Percentiles rank a stretch among this genome's conserved stretches.
Evolutionary conservation across 2,329 filamentous ascomycete species (phyloP).

Genomic region (Colletotrichum limetticola): DNA sequence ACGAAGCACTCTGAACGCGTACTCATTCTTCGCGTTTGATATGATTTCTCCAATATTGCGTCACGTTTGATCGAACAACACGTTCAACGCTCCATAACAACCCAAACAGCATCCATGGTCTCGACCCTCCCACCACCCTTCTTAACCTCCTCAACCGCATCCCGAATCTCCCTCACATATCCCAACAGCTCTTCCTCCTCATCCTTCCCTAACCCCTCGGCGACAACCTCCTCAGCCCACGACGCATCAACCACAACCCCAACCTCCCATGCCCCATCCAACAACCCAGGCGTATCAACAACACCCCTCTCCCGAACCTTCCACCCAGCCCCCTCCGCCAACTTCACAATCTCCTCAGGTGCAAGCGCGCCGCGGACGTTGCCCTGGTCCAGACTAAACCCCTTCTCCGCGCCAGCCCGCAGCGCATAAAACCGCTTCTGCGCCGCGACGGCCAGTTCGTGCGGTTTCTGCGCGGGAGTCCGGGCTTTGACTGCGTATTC

Average conservation of each 20-base stretch:
- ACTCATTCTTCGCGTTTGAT: too few species aligned
- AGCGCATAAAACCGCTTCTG: conserved; percentile 15
- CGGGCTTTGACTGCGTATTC: conserved; percentile 18
- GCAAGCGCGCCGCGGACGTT: conserved; percentile 29
- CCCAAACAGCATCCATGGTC: conserved; percentile 30
- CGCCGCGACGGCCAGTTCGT: conserved; percentile 26
- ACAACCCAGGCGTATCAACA: conserved; percentile 23
- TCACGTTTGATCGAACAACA: too few species aligned
- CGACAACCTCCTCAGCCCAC: conserved; percentile 12
- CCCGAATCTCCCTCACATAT: background rate
- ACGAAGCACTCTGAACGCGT: background rate
- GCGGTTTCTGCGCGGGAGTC: conserved; percentile 13
- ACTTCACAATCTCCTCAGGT: conserved; percentile 10
- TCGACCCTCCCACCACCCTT: background rate
- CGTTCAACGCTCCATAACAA: conserved; percentile 15
- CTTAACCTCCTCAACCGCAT: conserved; percentile 4
- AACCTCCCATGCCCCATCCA: conserved; percentile 32
- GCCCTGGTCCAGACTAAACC: background rate
- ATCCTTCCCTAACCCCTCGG: background rate
- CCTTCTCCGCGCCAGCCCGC: background rate
- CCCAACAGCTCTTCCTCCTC: conserved; percentile 27
- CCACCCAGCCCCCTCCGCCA: conserved; percentile 25
- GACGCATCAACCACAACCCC: conserved; percentile 15
- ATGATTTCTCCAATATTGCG: too few species aligned
- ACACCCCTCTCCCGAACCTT: conserved; percentile 8